Percentiles rank a stretch among this genome's conserved stretches.
Conservation (phyloP, 2,329 filamentous ascomycete genomes). For the Ophiocordyceps sinensis region DNA sequence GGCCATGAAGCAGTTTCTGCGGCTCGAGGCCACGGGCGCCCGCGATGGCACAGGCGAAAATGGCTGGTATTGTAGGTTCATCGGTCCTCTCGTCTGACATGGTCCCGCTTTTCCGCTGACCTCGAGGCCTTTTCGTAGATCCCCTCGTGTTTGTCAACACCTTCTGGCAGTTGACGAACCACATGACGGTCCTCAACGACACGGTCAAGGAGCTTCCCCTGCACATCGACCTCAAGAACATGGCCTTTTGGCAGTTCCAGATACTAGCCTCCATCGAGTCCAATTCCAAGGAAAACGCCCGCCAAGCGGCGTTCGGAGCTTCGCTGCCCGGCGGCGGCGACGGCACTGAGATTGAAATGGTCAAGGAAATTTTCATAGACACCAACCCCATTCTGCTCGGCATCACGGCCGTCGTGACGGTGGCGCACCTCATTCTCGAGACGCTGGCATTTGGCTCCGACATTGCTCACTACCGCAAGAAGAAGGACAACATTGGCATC, state of each 20-base stretch:
- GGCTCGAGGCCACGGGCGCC: slow-evolving; percentile 65
- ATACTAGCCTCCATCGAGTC: slow-evolving; percentile 74
- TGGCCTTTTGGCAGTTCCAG: slow-evolving; percentile 81
- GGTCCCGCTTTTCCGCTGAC: slow-evolving; percentile 5
- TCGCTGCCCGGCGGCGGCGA: slow-evolving; percentile 66
- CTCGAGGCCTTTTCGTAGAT: slow-evolving; percentile 18
- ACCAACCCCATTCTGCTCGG: slow-evolving; percentile 84
- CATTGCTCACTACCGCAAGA: slow-evolving; percentile 96
- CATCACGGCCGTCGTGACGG: slow-evolving; percentile 69
- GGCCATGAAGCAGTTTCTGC: slow-evolving; percentile 62
- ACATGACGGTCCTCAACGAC: slow-evolving; percentile 85
- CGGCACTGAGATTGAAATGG: slow-evolving; percentile 87
- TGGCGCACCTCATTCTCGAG: slow-evolving; percentile 91
- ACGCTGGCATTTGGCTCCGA: slow-evolving; percentile 94
- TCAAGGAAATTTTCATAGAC: slow-evolving; percentile 90
- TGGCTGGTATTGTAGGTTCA: slow-evolving; percentile 62
- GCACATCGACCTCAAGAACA: slow-evolving; percentile 69
- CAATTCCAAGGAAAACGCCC: slow-evolving; percentile 69
- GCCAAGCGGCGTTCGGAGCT: slow-evolving; percentile 61
- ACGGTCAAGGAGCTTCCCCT: slow-evolving; percentile 73
- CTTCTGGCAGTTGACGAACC: slow-evolving; percentile 87
- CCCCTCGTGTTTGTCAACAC: slow-evolving; percentile 87
- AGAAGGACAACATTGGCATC: slow-evolving; percentile 97
- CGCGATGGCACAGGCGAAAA: slow-evolving; percentile 76
- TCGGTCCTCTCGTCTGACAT: no score